A percentile compares a stretch with the other conserved stretches of the same genome.
phyloP scores from a whole-genome alignment of 495 filamentous ascomycete species.

The Amphirosellinia nigrospora region DNA sequence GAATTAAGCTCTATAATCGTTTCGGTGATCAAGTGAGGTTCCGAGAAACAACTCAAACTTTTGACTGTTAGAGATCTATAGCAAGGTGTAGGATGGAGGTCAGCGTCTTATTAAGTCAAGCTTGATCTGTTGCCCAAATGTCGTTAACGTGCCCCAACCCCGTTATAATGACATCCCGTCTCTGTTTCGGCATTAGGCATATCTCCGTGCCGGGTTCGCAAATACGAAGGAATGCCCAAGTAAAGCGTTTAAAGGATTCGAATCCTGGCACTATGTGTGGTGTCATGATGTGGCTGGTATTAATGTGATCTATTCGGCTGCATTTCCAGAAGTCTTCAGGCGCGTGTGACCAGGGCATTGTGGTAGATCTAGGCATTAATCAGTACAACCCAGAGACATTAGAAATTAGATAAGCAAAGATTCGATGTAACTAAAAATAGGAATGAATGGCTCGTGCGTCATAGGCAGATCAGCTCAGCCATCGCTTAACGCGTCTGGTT shows the following conservation, averaged over 20 bases:
- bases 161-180: background rate
- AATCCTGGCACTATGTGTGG: too few relatives aligned
- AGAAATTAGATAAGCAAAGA: slow-evolving; percentile 43
- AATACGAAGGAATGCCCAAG: background rate
- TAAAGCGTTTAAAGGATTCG: too few relatives aligned
- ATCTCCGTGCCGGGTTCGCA: background rate
- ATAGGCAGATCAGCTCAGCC: background rate
- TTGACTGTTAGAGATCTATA: background rate
- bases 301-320: too few relatives aligned
- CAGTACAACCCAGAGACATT: slow-evolving; percentile 38
- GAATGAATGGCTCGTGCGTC: slow-evolving; percentile 38
- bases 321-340: too few relatives aligned
- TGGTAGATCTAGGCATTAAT: too few relatives aligned
- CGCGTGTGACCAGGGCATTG: too few relatives aligned
- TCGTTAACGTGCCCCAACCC: background rate
- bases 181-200: background rate
- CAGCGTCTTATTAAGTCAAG: background rate
- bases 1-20: background rate
- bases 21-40: background rate
- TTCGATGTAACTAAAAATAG: slow-evolving; percentile 35
- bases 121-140: background rate
- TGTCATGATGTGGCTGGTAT: too few relatives aligned
- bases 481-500: too few relatives aligned
- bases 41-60: background rate
- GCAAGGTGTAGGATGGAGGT: background rate